Evolutionary conservation across 2,329 filamentous ascomycete genomes (phyloP), one percentile per base, ranked within the genome.

Genomic region (Colletotrichum abscissum): DNA sequence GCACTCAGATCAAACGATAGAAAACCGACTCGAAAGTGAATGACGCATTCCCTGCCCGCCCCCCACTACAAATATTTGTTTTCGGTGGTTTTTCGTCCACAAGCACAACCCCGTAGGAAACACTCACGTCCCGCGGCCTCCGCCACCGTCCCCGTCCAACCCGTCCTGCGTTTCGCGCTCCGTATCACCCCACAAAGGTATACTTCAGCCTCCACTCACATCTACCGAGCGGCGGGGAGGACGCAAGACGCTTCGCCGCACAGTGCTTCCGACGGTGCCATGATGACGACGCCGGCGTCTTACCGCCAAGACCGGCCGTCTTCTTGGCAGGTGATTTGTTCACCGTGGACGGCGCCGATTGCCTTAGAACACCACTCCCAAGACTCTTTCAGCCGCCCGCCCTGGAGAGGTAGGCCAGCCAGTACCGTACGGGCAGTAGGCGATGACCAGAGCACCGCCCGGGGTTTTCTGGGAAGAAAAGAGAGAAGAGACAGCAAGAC

Each of bases 251-350:
- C 55, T 35, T 26, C 22, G 26, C 7, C n/a, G 52, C 60, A 66
- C 69, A 71, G 63, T 70, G 67, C 42, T 24, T 26, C 49, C 56
- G 26, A 65, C 62, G 33, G 35, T 71, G 62, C 46, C 55, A 62
- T 70, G 67, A 70, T 73, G 70, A 70, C 67, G 70, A 70, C 49
- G 60, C 46, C 35, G 60, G 46, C 60, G 67, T 70, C 54, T 26
- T 26, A 57, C 65, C 38, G 70, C 70, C 70, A 73, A 73, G 70
- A 56, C 6, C 46, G 22, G 5, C 46, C 55, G 55, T 33, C 46
- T 73, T 73, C 70, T 73, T 73, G 70, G 70, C 70, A 49, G 33
- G 49, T 35, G 38, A 46, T 19, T 26, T 62, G 59, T 28, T 49
- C 56, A 55, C 70, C 67, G 67, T 52, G n/a, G 28, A 60, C 60